Base-by-base conservation (phyloP, 2,329 filamentous ascomycete species). In the Microdochium nivale region DNA sequence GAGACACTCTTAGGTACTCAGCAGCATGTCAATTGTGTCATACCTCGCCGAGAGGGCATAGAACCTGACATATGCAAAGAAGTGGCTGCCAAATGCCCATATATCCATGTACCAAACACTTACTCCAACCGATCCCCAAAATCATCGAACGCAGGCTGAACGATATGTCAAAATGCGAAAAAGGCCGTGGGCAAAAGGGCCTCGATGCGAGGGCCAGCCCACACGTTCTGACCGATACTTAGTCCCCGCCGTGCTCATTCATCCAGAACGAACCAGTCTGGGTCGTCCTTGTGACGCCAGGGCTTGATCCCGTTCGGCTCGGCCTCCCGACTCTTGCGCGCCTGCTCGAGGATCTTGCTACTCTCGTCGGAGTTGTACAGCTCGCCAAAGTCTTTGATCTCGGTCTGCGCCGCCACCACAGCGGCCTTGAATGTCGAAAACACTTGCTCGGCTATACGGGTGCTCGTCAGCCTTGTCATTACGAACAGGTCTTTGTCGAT, bases 211-310 rank as follows among this genome's bases (percentile, higher is more conserved):
- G 21, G 23, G 2, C 23, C 16, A 25, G 47, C 11, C 24, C n/a
- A 19, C 48, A 1, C 27, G n/a, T n/a, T 30, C 27, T 30, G 11
- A 30, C 5, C 27, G 5, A 11, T 30, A 5, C 27, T 30, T 11
- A 11, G 27, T n/a, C 27, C 27, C 11, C 11, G 27, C 27, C 27
- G 27, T 5, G 27, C 51, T 40, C 16, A 37, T 40, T 49, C 51
- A 47, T 56, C 54, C 25, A 56, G 25, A 30, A 64, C 59, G 53
- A 77, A 73, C 80, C 81, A 86, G 55, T 80, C 72, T 2, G 82
- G 79, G 52, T 84, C 72, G 33, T 85, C 78, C 51, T 70, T 74
- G 21, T 79, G 73, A 48, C 71, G 73, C 82, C 82, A 85, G 2
- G 76, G 74, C 57, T 74, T 78, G 56, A 85, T 83, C 3, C 75